Conservation (phyloP, 2,329 filamentous ascomycete genomes). For the Chaetomiaceae sp. region DNA sequence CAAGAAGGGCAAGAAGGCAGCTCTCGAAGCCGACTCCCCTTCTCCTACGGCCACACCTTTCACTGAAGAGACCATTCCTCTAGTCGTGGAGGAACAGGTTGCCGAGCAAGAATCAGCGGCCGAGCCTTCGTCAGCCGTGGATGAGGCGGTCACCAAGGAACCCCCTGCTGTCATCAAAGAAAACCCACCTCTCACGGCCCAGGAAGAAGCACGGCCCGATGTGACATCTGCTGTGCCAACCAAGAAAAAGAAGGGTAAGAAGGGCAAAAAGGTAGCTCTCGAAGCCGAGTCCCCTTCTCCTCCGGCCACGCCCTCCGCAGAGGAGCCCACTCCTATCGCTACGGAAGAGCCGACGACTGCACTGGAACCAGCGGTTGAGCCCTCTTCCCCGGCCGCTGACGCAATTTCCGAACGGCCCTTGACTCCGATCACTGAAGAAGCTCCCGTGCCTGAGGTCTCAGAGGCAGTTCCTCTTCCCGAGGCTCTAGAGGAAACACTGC, state of each 20-base stretch:
- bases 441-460: not conserved
- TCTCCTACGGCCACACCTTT: not conserved
- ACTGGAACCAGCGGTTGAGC: not conserved
- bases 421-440: not conserved
- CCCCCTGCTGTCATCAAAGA: not conserved
- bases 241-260: conserved; percentile 14
- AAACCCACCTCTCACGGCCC: not conserved
- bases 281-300: not conserved
- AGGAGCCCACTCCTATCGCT: not conserved
- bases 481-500: too few relatives aligned
- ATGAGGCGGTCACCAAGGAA: not conserved
- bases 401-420: not conserved
- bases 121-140: not conserved
- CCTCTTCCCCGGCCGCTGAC: not conserved
- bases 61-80: not conserved
- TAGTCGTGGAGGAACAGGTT: not conserved
- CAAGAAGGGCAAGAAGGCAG: conserved; percentile 8
- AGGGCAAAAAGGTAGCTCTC: conserved; percentile 2
- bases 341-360: not conserved
- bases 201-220: not conserved
- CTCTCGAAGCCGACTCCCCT: not conserved
- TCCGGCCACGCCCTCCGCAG: not conserved
- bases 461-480: not conserved
- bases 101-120: not conserved
- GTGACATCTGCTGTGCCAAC: not conserved